These are phyloP conservation scores for Ilex paraguariensis DNA, from an alignment of 305 asterid species.

Conservation along the genomic window DNA sequence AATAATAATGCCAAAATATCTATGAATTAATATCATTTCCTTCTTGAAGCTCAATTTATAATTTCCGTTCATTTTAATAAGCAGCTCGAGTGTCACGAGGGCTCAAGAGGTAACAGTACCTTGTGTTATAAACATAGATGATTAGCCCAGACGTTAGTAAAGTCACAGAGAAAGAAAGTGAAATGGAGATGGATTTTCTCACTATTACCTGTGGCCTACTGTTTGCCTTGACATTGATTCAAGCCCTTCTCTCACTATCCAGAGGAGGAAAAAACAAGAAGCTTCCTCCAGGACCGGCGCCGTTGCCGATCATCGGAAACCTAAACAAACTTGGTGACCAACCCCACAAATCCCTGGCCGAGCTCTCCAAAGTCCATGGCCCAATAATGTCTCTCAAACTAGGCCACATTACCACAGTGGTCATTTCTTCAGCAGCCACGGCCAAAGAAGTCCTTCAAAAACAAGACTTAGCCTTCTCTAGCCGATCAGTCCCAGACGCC, in stretches of 20 bases:
- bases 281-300: slow-evolving; percentile 64
- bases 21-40: too few species aligned
- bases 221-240: slow-evolving; percentile 20
- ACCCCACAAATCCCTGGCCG: slow-evolving; percentile 48
- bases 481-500: slow-evolving; percentile 41
- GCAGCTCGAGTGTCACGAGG: too few species aligned
- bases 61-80: too few species aligned
- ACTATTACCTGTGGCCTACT: slow-evolving; percentile 14
- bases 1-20: too few species aligned
- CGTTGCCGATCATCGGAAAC: slow-evolving; percentile 53
- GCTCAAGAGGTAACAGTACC: too few species aligned
- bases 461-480: slow-evolving; percentile 49
- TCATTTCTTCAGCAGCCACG: slow-evolving; percentile 44
- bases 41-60: too few species aligned
- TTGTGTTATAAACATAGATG: too few species aligned
- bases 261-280: slow-evolving; percentile 13
- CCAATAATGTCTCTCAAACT: slow-evolving; percentile 45
- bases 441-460: slow-evolving; percentile 56
- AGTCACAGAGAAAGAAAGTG: neutral
- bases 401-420: slow-evolving; percentile 28
- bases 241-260: slow-evolving; percentile 26
- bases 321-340: slow-evolving; percentile 51
- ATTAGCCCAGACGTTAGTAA: too few species aligned
- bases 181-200: slow-evolving; percentile 26
- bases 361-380: slow-evolving; percentile 31